Conservation (phyloP, 164 flowering plant species). For the Dillenia turbinata region DNA sequence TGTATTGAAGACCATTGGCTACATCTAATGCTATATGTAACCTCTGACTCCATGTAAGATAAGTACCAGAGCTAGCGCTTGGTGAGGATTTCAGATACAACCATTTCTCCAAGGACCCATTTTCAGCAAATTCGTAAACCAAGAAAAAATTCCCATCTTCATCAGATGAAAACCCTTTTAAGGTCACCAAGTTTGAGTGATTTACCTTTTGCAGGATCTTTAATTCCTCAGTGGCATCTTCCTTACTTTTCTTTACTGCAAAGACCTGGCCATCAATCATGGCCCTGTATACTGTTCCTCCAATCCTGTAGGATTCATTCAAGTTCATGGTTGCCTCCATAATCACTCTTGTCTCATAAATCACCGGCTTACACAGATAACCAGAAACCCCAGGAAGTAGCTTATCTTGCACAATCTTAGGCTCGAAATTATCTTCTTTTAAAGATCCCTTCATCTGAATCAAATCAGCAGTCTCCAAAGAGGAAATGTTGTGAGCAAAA, state of each 20-base stretch:
- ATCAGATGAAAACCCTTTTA: slow-evolving; percentile 46
- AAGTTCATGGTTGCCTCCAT: slow-evolving; percentile 60
- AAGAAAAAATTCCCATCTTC: slow-evolving; percentile 36
- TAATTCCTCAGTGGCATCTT: slow-evolving; percentile 49
- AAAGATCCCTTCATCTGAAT: slow-evolving; percentile 17
- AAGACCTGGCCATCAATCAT: slow-evolving; percentile 34
- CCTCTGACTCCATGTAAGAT: slow-evolving; percentile 41
- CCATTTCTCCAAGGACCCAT: slow-evolving; percentile 63
- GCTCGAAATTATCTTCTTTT: slow-evolving; percentile 18
- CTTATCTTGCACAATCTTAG: slow-evolving; percentile 36
- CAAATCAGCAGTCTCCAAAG: slow-evolving; percentile 26
- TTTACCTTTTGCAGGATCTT: slow-evolving; percentile 60
- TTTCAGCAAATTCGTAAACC: slow-evolving; percentile 63
- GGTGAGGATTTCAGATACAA: slow-evolving; percentile 27
- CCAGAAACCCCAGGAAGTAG: slow-evolving; percentile 56
- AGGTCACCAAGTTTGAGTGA: slow-evolving; percentile 58
- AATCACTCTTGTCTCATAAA: slow-evolving; percentile 39
- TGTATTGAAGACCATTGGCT: slow-evolving; percentile 53
- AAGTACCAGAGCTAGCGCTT: slow-evolving; percentile 22
- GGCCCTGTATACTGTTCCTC: slow-evolving; percentile 54
- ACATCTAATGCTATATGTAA: slow-evolving; percentile 45
- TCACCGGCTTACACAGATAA: slow-evolving; percentile 44
- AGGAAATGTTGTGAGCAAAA: slow-evolving; percentile 22
- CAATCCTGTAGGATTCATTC: slow-evolving; percentile 36
- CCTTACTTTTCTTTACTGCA: slow-evolving; percentile 48